These are phyloP conservation scores for Zygosaccharomyces sapae DNA, from an alignment of 1,139 yeast species.

Conservation along the genomic window DNA sequence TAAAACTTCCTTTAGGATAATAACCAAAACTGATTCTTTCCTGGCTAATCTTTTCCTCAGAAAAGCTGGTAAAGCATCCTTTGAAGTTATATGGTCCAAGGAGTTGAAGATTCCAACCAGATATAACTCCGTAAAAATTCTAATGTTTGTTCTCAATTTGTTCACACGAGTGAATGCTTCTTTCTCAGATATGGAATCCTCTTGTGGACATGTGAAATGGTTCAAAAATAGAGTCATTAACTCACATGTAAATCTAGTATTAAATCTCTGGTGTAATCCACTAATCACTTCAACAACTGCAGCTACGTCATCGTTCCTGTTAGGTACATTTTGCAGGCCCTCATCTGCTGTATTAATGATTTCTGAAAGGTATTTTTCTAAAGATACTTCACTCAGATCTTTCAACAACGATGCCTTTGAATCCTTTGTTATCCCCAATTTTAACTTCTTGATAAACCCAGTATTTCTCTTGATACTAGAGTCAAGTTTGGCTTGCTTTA, in stretches of 20 bases:
- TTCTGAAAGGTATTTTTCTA: constrained; percentile 77
- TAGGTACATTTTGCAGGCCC: constrained; percentile 49
- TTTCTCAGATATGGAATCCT: constrained; percentile 40
- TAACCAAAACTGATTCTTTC: constrained; percentile 43
- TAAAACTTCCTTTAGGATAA: constrained; percentile 53
- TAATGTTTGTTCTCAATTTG: constrained; percentile 49
- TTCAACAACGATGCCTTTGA: constrained; percentile 46
- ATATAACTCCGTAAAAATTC: constrained; percentile 59
- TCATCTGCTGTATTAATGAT: constrained; percentile 61
- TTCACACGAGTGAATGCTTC: constrained; percentile 44
- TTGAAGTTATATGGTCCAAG: constrained; percentile 38
- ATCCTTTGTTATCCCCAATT: constrained; percentile 53
- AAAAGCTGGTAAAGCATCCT: constrained; percentile 41
- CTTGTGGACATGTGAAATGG: constrained; percentile 43
- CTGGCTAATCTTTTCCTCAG: constrained; percentile 35
- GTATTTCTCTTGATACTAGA: constrained; percentile 80
- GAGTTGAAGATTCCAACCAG: constrained; percentile 54
- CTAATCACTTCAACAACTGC: constrained; percentile 69
- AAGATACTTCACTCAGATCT: constrained; percentile 59
- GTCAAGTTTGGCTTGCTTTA: constrained; percentile 48
- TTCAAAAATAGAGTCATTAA: constrained; percentile 48
- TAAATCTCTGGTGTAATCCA: constrained; percentile 74
- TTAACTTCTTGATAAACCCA: constrained; percentile 69
- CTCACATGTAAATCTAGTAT: constrained; percentile 48
- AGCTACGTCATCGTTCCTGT: constrained; percentile 54